Evolutionary conservation across 2,329 filamentous ascomycete species (phyloP), one percentile per base, ranked within the genome.

Genomic region (Chaetomium sp.): DNA sequence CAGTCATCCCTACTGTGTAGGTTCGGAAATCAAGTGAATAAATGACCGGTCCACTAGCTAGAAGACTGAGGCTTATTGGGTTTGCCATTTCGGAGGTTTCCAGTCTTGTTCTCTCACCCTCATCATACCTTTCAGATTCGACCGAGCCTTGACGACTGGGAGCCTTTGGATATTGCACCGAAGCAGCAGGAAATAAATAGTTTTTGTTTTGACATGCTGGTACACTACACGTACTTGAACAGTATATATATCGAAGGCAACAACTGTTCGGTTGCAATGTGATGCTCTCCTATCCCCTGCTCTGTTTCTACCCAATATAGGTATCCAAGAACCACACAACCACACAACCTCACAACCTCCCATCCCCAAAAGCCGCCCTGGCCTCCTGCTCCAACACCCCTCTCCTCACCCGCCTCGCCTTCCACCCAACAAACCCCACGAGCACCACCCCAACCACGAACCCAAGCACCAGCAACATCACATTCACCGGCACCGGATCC

Each of bases 401-500:
- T 51, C 72, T 73, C 72, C 69, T 75, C 65, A 78, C 74, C 38
- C 71, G 71, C 61, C 76, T 76, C 6, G 76, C 73, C 70, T 79
- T 75, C 6, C 80, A 61, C 16, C 72, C 78, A 1, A 96, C 91
- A 75, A 85, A 97, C 0, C 74, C 76, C 12, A 94, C 88, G 8
- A 97, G 79, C 7, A 78, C 78, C 1, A 82, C 65, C 0, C 93
- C 93, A 1, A 94, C 82, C 0, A 84, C 73, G 9, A 90, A 74
- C 0, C 89, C 91, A 0, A 85, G 63, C 0, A 77, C 73, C 56
- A 94, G 77, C 23, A 97, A 76, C 0, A 90, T 81, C 2, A 90
- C 59, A 74, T 97, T 95, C 13, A 96, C 88, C 0, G 92, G 92
- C 0, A 91, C 79, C 0, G 93, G 93, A 74, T 96, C 82, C 5